These are phyloP conservation scores for Apiospora aurea DNA, from an alignment of 2,329 filamentous ascomycete species.

Conservation along the genomic window DNA sequence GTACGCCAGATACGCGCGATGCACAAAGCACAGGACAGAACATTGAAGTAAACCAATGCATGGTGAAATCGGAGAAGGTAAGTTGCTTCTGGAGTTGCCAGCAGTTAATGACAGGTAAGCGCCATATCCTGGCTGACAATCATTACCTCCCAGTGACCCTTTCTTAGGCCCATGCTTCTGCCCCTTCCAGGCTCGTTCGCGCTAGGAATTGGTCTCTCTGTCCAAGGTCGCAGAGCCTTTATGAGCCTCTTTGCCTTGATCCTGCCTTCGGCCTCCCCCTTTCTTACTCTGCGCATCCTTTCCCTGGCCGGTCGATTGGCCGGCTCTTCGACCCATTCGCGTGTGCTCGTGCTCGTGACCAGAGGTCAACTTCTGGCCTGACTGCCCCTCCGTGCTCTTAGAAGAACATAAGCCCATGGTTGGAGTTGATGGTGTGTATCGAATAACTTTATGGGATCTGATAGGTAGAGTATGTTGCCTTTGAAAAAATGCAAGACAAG, in stretches of 20 bases:
- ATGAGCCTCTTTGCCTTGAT: background rate
- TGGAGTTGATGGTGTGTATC: background rate
- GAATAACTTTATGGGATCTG: background rate
- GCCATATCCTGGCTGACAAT: background rate
- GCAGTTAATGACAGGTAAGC: background rate
- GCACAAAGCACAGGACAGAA: background rate
- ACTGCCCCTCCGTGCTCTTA: background rate
- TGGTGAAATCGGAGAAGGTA: background rate
- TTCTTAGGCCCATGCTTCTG: background rate
- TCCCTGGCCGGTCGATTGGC: background rate
- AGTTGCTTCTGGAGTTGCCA: background rate
- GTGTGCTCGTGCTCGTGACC: background rate
- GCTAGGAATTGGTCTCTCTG: background rate
- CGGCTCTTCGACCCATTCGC: background rate
- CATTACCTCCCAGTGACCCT: background rate
- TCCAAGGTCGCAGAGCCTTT: background rate
- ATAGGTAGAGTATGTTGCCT: background rate
- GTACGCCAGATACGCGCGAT: background rate
- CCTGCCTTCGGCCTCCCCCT: background rate
- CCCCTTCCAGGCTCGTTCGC: background rate
- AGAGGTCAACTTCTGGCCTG: background rate
- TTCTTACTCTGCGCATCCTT: background rate
- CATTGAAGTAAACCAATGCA: background rate
- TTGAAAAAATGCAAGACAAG: background rate
- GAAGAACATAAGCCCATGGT: background rate